Evolutionary conservation across 768 basidiomycete genomes (phyloP), one percentile per base, ranked within the genome.

Genomic region (Calvatia gigantea): DNA sequence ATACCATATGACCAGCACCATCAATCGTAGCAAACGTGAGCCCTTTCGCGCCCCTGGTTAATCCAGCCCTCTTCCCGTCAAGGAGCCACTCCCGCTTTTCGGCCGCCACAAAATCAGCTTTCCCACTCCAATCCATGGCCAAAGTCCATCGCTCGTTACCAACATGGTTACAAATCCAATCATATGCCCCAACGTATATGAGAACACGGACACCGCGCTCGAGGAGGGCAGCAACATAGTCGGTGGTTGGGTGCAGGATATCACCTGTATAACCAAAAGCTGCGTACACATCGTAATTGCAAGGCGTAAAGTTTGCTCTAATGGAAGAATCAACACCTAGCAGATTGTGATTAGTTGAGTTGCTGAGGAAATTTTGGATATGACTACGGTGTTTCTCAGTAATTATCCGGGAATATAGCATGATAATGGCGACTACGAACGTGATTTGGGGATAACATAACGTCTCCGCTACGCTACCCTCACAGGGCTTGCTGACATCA

Each of bases 161-260:
- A 23, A 88, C 71, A 77, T 83, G 86, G 65, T 90, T 89, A 67
- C 87, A 89, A 47, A 83, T 83, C 81, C 81, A 88, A 60, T 89
- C 87, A 56, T 86, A 83, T 23, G 76, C 76, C 5, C 87, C 87
- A 1, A 83, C 84, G 61, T 88, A 89, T 52, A 87, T 81, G 31
- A 93, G 75, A 23, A 86, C 79, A 2, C 80, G 77, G 15, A 93
- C 72, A 0, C 83, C 84, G 15, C 87, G 81, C 56, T 92, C 89
- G 15, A 93, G 80, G 35, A 92, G 77, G 0, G 75, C 79, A 1
- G 81, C 76, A 58, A 89, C 76, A 66, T 88, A 83, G 68, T 82
- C 66, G 62, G 80, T 70, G 48, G 83, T 74, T 41, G 77, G 73
- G 33, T 75, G 74, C 27, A 65, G 62, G 8, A 60, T 49, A 60